Conservation (phyloP, 164 flowering plant species). For the Tetracentron sinense region DNA sequence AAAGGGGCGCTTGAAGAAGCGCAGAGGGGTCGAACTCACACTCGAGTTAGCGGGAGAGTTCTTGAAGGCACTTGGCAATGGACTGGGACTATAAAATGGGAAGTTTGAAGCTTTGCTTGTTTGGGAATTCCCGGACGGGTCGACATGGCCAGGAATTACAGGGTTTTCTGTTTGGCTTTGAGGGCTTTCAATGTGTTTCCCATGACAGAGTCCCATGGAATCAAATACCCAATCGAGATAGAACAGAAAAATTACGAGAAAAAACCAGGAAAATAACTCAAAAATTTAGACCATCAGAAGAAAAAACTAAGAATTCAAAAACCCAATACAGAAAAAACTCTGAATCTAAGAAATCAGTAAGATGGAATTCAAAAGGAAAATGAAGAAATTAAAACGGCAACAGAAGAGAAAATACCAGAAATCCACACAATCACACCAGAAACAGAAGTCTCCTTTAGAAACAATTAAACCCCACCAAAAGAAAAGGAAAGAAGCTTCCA, state of each 20-base stretch:
- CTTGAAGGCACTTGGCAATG: slow-evolving; percentile 59
- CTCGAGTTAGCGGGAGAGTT: slow-evolving; percentile 73
- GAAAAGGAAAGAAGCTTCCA: background rate
- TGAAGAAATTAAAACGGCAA: background rate
- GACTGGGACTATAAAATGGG: slow-evolving; percentile 87
- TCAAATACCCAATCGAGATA: too few species aligned
- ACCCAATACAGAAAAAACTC: slow-evolving; percentile 5
- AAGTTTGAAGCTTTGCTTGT: slow-evolving; percentile 45
- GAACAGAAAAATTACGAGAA: too few species aligned
- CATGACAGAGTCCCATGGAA: slow-evolving; percentile 95
- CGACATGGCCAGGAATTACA: slow-evolving; percentile 15
- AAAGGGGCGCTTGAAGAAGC: slow-evolving; percentile 79
- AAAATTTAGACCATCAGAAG: too few species aligned
- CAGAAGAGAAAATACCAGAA: background rate
- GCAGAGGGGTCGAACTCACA: slow-evolving; percentile 61
- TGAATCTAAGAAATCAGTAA: background rate
- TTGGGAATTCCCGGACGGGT: slow-evolving; percentile 22
- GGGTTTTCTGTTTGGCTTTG: slow-evolving; percentile 28
- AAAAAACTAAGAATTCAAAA: slow-evolving; percentile 5
- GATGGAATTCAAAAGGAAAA: background rate
- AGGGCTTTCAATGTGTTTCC: slow-evolving; percentile 46
- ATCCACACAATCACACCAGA: background rate
- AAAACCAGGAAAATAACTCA: slow-evolving; percentile 1
- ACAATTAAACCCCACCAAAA: background rate
- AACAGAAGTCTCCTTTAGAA: background rate